Base-by-base conservation (phyloP, 202 grass and related monocot genomes). In the Hordeum pubiflorum region DNA sequence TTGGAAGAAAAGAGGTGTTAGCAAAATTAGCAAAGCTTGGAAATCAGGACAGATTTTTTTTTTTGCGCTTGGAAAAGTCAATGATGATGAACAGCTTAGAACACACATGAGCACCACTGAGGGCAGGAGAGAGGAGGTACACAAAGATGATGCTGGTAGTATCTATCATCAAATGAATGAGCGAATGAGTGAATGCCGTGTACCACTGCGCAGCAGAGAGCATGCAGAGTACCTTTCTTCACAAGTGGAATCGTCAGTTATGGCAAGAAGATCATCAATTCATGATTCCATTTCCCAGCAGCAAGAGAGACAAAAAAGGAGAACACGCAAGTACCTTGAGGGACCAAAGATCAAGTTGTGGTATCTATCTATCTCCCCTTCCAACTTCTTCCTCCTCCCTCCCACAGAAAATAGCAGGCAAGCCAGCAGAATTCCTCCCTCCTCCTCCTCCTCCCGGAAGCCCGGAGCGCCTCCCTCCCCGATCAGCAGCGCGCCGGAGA, bases 201-300 rank as follows among this genome's bases (percentile, higher is more conserved):
- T 88, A 13, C 32, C 1, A 22, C 27, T 6, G 32, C 11, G 34
- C 27, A 63, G 54, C 6, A 6, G 63, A 71, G 32, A 32, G 43
- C 12, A 63, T 62, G 72, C 29, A 69, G 52, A 79, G 75, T 57
- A 48, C 27, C 36, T 41, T 15, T 39, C 73, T 75, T 79, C 22
- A 63, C 64, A 21, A 76, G 61, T 65, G 11, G 62, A 44, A 69
- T 69, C 62, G 54, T 61, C 22, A 86, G 74, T 89, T 68, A 89
- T 86, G 67, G 67, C 79, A 75, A 85, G 78, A 89, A 67, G 40
- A 43, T 54, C 67, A 83, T 52, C 8, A 72, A 72, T 52, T 72
- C 76, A 79, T 86, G 55, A 90, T 86, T 86, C 54, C 71, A 83
- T 86, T 86, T 86, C 54, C 54, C 71, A 86, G 79, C 59, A 22